Conservation (phyloP, 371 early-diverging fungal genomes). For the Sporodiniella umbellata region DNA sequence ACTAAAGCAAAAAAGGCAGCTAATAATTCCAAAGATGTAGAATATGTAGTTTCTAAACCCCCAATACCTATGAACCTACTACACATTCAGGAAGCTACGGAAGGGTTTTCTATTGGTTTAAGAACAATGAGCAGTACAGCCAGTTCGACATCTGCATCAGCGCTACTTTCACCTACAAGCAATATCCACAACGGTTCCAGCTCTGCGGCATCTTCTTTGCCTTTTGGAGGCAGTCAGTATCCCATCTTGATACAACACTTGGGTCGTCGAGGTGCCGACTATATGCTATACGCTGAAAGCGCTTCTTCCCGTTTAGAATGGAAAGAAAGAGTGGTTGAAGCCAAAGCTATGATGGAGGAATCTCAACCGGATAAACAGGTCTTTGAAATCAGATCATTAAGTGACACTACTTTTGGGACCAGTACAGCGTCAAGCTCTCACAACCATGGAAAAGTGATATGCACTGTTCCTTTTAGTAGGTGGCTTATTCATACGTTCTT, state of each 20-base stretch:
- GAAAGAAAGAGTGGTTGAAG: constrained; percentile 75
- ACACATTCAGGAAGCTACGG: constrained; percentile 51
- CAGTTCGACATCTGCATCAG: constrained; percentile 5
- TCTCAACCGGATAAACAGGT: constrained; percentile 41
- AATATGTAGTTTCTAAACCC: constrained; percentile 57
- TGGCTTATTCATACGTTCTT: constrained; percentile 21
- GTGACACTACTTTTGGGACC: constrained; percentile 7
- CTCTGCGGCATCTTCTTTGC: constrained; percentile 9
- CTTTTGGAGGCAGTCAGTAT: constrained; percentile 4
- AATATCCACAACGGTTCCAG: neutral
- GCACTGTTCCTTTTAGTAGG: constrained; percentile 51
- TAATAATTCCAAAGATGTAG: constrained; percentile 45
- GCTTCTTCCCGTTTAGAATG: constrained; percentile 47
- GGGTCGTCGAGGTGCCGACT: constrained; percentile 17
- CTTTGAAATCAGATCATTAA: constrained; percentile 12
- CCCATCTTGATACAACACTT: constrained; percentile 17
- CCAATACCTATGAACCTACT: constrained; percentile 64
- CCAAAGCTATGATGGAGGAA: constrained; percentile 36
- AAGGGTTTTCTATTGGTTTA: constrained; percentile 36
- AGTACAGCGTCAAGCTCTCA: constrained; percentile 21
- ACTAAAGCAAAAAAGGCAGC: constrained; percentile 52
- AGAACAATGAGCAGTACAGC: constrained; percentile 14
- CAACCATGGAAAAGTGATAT: constrained; percentile 44
- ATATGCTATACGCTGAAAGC: constrained; percentile 8
- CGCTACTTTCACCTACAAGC: constrained; percentile 7